Percentiles rank a stretch among this genome's conserved stretches.
Conservation (phyloP, 306 rosid genomes). For the Glycyrrhiza uralensis region DNA sequence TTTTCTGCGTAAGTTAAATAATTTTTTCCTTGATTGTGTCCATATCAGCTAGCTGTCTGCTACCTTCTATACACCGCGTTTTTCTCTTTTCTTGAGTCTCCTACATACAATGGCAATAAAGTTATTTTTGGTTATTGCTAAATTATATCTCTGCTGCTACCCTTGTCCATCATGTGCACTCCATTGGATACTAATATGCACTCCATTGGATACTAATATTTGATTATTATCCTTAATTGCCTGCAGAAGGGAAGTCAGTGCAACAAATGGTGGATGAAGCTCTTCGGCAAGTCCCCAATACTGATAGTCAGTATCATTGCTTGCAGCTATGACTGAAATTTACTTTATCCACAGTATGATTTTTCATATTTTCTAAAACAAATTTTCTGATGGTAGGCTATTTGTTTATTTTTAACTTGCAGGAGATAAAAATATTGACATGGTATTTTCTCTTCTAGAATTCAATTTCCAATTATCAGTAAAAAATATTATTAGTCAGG, state of each 20-base stretch:
- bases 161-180: background rate
- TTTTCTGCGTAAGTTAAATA: conserved; percentile 76
- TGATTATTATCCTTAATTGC: conserved; percentile 22
- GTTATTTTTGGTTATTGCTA: background rate
- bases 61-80: background rate
- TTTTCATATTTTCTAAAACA: background rate
- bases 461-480: conserved; percentile 22
- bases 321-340: background rate
- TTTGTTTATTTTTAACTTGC: conserved; percentile 43
- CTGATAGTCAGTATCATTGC: conserved; percentile 46
- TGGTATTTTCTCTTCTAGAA: conserved; percentile 55
- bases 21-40: background rate
- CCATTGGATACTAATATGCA: conserved; percentile 11
- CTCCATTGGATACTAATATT: conserved; percentile 26
- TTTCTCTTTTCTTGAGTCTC: background rate
- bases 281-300: conserved; percentile 70
- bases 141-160: background rate
- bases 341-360: conserved; percentile 6
- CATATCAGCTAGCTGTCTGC: background rate
- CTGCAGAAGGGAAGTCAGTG: conserved; percentile 80
- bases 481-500: conserved; percentile 9
- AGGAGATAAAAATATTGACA: conserved; percentile 88
- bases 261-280: conserved; percentile 90
- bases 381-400: conserved; percentile 32
- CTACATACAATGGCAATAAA: background rate